Evolutionary conservation across 1,284 basidiomycete species (phyloP).

Genomic region (Sphaerobolus stellatus): DNA sequence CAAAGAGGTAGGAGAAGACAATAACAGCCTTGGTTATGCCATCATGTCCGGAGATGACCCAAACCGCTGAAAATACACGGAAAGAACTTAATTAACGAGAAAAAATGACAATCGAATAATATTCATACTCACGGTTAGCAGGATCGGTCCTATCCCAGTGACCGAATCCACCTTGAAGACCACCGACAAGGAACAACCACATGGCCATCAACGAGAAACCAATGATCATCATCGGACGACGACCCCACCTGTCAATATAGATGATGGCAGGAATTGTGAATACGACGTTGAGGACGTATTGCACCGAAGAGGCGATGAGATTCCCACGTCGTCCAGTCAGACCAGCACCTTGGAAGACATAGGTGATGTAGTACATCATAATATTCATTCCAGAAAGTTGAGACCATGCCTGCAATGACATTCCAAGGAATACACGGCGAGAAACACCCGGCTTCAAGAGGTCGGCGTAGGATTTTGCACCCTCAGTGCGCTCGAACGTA

Average conservation of each 20-base stretch:
- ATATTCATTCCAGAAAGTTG: slow-evolving; percentile 57
- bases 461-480: slow-evolving; percentile 70
- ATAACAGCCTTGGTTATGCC: slow-evolving; percentile 67
- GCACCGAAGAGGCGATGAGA: slow-evolving; percentile 74
- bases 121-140: slow-evolving; percentile 27
- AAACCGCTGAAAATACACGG: slow-evolving; percentile 36
- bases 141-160: slow-evolving; percentile 52
- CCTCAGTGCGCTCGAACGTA: slow-evolving; percentile 66
- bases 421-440: slow-evolving; percentile 59
- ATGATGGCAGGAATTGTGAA: slow-evolving; percentile 73
- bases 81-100: neutral
- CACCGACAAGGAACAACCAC: slow-evolving; percentile 75
- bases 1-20: slow-evolving; percentile 73
- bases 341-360: slow-evolving; percentile 76
- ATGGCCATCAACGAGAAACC: slow-evolving; percentile 71
- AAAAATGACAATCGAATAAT: neutral
- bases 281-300: slow-evolving; percentile 76
- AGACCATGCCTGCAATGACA: slow-evolving; percentile 63
- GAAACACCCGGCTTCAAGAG: slow-evolving; percentile 59
- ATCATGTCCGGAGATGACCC: slow-evolving; percentile 60
- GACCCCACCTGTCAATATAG: slow-evolving; percentile 77
- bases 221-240: slow-evolving; percentile 69
- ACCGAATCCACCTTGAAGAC: slow-evolving; percentile 67
- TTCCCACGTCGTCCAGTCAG: slow-evolving; percentile 67
- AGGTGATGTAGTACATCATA: slow-evolving; percentile 82